A percentile compares a stretch with the other conserved stretches of the same genome.
These are phyloP conservation scores for Ustilago hordei DNA, from an alignment of 1,284 basidiomycete genomes.

Conservation along the genomic window DNA sequence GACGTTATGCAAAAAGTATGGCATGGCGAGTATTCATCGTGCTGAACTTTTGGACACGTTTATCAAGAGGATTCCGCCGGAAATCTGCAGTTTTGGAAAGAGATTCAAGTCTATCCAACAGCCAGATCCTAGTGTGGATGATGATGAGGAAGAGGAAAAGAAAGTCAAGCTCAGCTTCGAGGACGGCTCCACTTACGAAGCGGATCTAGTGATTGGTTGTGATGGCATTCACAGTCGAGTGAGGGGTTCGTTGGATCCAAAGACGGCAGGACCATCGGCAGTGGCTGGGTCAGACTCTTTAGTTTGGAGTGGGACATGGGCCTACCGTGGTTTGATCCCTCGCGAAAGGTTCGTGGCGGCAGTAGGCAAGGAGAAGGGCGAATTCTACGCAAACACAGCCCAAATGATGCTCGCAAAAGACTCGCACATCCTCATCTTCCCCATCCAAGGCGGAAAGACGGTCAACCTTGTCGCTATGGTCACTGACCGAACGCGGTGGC, in stretches of 20 bases:
- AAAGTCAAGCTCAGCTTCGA: constrained; percentile 37
- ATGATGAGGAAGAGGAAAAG: neutral
- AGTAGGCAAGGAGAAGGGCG: constrained; percentile 44
- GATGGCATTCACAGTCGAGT: constrained; percentile 67
- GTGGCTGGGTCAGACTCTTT: constrained; percentile 36
- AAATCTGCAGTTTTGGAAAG: constrained; percentile 50
- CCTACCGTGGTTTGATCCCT: constrained; percentile 61
- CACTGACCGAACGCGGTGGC: constrained; percentile 71
- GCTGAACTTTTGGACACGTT: constrained; percentile 51
- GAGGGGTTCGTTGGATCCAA: constrained; percentile 48
- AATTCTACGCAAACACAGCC: constrained; percentile 48
- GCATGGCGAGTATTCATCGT: constrained; percentile 50
- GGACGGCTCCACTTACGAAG: constrained; percentile 36
- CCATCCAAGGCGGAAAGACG: constrained; percentile 72
- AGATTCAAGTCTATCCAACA: constrained; percentile 28
- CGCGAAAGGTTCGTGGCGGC: constrained; percentile 47
- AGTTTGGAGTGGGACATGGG: constrained; percentile 62
- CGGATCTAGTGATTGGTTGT: constrained; percentile 64
- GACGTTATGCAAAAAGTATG: constrained; percentile 45
- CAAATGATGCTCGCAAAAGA: constrained; percentile 61
- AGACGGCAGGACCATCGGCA: constrained; percentile 29
- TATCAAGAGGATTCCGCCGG: constrained; percentile 25
- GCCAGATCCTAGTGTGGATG: neutral
- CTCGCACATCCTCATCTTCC: constrained; percentile 75
- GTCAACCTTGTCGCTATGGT: constrained; percentile 75